Evolutionary conservation across 2,329 filamentous ascomycete genomes (phyloP).

Genomic region (Penicillium sp.): DNA sequence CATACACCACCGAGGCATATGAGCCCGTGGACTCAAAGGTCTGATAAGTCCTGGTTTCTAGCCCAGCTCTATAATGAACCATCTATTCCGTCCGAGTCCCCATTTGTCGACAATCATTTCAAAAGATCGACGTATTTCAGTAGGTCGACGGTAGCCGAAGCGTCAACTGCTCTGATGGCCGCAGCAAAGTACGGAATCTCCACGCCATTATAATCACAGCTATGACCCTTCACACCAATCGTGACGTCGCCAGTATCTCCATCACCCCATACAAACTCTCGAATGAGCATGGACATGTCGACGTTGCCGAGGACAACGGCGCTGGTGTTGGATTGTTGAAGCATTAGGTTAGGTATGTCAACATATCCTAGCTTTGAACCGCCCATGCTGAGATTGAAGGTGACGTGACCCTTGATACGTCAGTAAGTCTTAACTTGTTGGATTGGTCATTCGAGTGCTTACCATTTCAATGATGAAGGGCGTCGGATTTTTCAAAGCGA

Average conservation of each 20-base stretch:
- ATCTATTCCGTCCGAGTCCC: neutral
- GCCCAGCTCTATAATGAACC: neutral
- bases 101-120: neutral
- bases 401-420: conserved; percentile 22
- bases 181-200: conserved; percentile 30
- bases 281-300: conserved; percentile 21
- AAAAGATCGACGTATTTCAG: conserved; percentile 23
- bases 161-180: conserved; percentile 24
- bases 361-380: conserved; percentile 24
- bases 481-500: conserved; percentile 23
- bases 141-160: conserved; percentile 20
- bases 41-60: neutral
- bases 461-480: conserved; percentile 28
- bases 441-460: neutral
- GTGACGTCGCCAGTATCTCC: conserved; percentile 23
- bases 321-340: conserved; percentile 14
- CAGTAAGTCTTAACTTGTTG: neutral
- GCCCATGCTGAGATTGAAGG: conserved; percentile 28
- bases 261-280: conserved; percentile 19
- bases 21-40: neutral
- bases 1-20: neutral
- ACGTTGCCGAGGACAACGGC: conserved; percentile 20
- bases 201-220: conserved; percentile 27
- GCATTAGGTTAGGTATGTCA: conserved; percentile 24
- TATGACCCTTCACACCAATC: conserved; percentile 25